These are phyloP conservation scores for Annulohypoxylon stygium DNA, from an alignment of 495 filamentous ascomycete genomes.

Conservation along the genomic window DNA sequence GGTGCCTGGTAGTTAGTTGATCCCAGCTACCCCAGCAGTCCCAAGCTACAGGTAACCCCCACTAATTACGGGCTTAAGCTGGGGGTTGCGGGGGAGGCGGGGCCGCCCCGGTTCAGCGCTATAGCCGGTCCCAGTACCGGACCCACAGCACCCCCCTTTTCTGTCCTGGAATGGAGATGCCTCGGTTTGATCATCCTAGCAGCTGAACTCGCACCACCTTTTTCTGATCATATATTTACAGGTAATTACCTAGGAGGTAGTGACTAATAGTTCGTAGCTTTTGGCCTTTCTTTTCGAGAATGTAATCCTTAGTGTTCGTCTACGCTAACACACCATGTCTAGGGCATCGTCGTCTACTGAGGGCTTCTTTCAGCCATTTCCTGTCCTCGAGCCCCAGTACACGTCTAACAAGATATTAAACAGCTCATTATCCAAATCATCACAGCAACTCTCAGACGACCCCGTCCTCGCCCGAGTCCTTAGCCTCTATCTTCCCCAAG, in stretches of 20 bases:
- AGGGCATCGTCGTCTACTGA: background rate
- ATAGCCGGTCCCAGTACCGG: background rate
- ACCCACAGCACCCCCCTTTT: background rate
- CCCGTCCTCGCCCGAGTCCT: background rate
- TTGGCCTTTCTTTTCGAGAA: background rate
- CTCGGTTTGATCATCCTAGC: background rate
- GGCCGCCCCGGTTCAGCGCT: background rate
- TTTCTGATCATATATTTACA: too few species aligned
- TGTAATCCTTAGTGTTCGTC: background rate
- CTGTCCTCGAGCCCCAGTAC: background rate
- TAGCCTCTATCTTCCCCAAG: background rate
- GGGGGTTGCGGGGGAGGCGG: background rate
- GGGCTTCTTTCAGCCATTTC: background rate
- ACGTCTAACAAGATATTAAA: background rate
- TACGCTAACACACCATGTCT: background rate
- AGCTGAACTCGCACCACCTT: background rate
- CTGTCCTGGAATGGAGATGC: background rate
- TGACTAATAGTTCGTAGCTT: too few species aligned
- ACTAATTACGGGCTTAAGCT: background rate
- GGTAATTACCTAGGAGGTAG: too few species aligned
- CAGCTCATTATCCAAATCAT: background rate
- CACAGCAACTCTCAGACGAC: conserved; percentile 2
- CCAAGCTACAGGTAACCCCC: too few species aligned
- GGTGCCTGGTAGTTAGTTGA: too few species aligned
- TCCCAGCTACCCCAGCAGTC: too few species aligned